A percentile compares a stretch with the other conserved stretches of the same genome.
phyloP scores from a whole-genome alignment of 768 basidiomycete species.

The Lentinus tigrinus region DNA sequence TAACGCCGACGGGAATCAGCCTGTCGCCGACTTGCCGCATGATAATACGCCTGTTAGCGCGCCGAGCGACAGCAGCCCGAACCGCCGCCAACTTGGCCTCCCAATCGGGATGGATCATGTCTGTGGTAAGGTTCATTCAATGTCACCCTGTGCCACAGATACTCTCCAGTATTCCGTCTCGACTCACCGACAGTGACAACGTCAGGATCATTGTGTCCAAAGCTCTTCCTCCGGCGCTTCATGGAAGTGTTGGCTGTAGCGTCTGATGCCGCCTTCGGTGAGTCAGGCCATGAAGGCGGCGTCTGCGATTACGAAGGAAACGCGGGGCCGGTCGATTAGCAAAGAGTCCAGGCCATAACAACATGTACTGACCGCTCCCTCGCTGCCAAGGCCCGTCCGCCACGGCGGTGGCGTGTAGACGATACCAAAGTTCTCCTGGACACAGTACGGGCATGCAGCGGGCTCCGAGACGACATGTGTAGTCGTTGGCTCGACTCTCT shows the following conservation, averaged over 20 bases:
- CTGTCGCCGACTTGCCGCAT: constrained; percentile 99
- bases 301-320: constrained; percentile 26
- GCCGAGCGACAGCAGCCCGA: constrained; percentile 91
- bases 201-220: constrained; percentile 80
- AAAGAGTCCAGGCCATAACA: background rate
- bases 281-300: constrained; percentile 52
- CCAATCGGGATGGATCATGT: constrained; percentile 98
- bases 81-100: constrained; percentile 93
- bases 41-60: constrained; percentile 93
- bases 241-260: constrained; percentile 18
- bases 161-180: background rate
- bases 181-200: constrained; percentile 88
- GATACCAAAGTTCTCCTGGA: constrained; percentile 95
- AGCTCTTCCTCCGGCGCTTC: constrained; percentile 85
- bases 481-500: constrained; percentile 90
- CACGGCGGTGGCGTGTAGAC: constrained; percentile 82
- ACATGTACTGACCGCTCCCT: constrained; percentile 55
- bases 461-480: constrained; percentile 97
- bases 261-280: constrained; percentile 38
- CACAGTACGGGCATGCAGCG: constrained; percentile 96
- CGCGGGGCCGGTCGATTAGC: background rate
- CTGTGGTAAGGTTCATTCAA: constrained; percentile 38
- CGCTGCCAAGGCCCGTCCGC: constrained; percentile 77
- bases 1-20: constrained; percentile 94
- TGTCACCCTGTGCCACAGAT: background rate